These are phyloP conservation scores for Debaryomycetaceae sp. DNA, from an alignment of 1,139 yeast genomes.

Conservation along the genomic window DNA sequence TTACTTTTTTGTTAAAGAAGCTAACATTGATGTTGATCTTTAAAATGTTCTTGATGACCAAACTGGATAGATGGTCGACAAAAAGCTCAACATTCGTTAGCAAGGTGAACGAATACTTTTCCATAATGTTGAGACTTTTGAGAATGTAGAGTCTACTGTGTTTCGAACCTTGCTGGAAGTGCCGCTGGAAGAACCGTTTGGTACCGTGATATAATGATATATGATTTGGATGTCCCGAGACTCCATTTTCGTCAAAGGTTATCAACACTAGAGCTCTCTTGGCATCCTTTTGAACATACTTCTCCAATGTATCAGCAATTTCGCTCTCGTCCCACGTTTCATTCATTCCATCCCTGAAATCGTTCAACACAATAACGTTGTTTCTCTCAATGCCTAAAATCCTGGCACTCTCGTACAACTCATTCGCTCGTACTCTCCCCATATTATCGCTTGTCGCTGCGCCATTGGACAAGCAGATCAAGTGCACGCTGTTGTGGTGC, in stretches of 20 bases:
- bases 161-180: conserved; percentile 7
- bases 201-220: conserved; percentile 61
- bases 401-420: conserved; percentile 55
- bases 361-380: conserved; percentile 46
- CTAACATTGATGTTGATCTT: conserved; percentile 40
- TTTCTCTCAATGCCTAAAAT: conserved; percentile 51
- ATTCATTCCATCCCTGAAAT: conserved; percentile 70
- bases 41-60: conserved; percentile 29
- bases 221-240: conserved; percentile 87
- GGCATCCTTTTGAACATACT: conserved; percentile 15
- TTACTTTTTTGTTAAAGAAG: conserved; percentile 27
- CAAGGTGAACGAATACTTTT: conserved; percentile 52
- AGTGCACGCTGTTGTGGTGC: conserved; percentile 48
- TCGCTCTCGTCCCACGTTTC: conserved; percentile 57
- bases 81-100: conserved; percentile 45
- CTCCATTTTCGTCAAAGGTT: conserved; percentile 82
- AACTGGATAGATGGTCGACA: conserved; percentile 29
- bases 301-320: conserved; percentile 28
- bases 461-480: conserved; percentile 78
- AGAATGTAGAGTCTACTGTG: conserved; percentile 33
- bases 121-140: conserved; percentile 43
- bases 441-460: conserved; percentile 61
- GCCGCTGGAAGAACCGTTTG: conserved; percentile 22
- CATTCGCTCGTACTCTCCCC: conserved; percentile 60
- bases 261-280: conserved; percentile 42